Evolutionary conservation across 306 rosid species (phyloP).

Genomic region (Vicia villosa): DNA sequence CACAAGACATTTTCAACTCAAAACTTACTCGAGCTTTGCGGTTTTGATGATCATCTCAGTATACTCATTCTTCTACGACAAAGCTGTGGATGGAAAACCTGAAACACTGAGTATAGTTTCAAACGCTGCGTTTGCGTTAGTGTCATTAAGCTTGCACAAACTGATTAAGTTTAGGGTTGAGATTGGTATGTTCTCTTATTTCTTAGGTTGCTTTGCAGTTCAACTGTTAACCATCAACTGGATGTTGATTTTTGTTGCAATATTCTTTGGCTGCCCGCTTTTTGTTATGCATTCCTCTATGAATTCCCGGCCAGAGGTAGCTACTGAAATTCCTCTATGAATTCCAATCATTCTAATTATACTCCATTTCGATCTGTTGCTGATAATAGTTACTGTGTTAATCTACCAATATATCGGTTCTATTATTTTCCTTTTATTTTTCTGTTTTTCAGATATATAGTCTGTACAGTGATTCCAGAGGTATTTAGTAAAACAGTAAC

Average conservation of each 20-base stretch:
- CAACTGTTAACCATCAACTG: slow-evolving; percentile 6
- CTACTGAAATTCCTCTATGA: background rate
- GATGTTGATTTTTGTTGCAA: background rate
- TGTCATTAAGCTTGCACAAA: slow-evolving; percentile 10
- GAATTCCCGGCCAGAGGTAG: background rate
- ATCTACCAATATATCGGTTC: too few species aligned
- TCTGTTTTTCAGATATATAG: too few species aligned
- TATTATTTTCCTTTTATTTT: too few species aligned
- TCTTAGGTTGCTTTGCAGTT: background rate
- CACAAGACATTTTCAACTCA: background rate
- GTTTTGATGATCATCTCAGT: slow-evolving; percentile 1
- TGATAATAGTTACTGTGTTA: too few species aligned
- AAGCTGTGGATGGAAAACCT: slow-evolving; percentile 21
- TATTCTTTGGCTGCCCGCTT: background rate
- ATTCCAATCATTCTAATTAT: too few species aligned
- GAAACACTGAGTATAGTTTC: background rate
- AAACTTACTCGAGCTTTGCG: background rate
- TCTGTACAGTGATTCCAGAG: too few species aligned
- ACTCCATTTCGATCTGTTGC: too few species aligned
- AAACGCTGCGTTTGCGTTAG: background rate
- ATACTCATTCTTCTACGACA: slow-evolving; percentile 1
- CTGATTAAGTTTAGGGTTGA: background rate
- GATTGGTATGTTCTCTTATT: background rate
- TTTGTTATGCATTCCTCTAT: background rate
- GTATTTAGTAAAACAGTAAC: too few species aligned